These are phyloP conservation scores for Cenchrus americanus DNA, from an alignment of 176 grass and related monocot genomes.

Conservation along the genomic window DNA sequence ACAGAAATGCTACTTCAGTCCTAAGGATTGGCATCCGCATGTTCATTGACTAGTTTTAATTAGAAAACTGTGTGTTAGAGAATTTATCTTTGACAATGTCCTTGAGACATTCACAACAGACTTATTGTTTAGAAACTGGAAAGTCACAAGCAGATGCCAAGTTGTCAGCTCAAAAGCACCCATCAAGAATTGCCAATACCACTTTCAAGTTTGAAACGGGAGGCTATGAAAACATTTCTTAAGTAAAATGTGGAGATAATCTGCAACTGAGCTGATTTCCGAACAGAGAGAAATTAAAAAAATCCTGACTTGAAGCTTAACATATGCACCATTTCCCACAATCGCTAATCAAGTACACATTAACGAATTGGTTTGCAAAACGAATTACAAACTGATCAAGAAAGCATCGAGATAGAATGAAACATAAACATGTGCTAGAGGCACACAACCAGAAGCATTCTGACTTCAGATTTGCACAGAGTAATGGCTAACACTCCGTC, in stretches of 20 bases:
- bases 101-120: background rate
- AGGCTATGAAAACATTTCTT: background rate
- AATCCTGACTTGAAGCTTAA: background rate
- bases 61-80: too few species aligned
- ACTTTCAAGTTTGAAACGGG: background rate
- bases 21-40: too few species aligned
- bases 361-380: background rate
- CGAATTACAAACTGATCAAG: background rate
- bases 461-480: background rate
- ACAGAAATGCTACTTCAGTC: too few species aligned
- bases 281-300: conserved; percentile 11
- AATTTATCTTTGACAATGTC: background rate
- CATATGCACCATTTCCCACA: background rate
- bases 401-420: background rate
- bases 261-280: background rate
- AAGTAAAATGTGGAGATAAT: background rate
- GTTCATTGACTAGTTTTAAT: too few species aligned
- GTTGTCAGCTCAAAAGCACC: background rate
- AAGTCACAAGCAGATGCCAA: background rate
- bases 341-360: background rate
- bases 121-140: background rate
- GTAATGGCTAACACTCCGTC: background rate
- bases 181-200: background rate
- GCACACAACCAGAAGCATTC: background rate
- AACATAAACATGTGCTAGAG: background rate